Evolutionary conservation across 2,329 filamentous ascomycete genomes (phyloP), one percentile per base, ranked within the genome.

Genomic region (Capronia coronata): DNA sequence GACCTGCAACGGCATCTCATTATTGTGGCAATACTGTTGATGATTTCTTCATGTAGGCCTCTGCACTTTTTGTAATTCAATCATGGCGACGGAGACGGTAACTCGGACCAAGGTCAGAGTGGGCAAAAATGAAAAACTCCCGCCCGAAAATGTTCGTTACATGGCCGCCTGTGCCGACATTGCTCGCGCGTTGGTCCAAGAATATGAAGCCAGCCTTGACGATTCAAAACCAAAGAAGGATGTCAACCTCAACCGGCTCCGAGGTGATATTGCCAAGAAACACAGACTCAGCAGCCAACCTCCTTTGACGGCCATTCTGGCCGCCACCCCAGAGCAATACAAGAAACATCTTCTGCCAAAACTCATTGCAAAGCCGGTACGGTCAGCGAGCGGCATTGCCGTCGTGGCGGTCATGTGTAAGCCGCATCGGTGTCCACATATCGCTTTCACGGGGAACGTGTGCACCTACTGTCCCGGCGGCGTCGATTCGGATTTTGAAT

Each of bases 321-420:
- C 93, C 47, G 93, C 93, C 8, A 91, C 98, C 29, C 94, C 94
- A n/a, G 93, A 98, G 67, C 90, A 97, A 67, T 96, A 97, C 73
- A 98, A 97, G 75, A 98, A 97, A 73, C 97, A 97, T 64, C 96
- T 98, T 54, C 71, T 97, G 55, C 93, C 90, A 16, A 95, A 95
- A 71, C 75, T 98, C 55, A 89, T 98, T 61, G 93, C 94, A 21
- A 98, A 98, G 70, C 93, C 93, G 1, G 97, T 98, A 52, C 82
- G 88, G 62, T 96, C 91, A 13, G 94, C 91, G 0, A 96, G 90
- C 45, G 93, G 93, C 50, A 98, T 98, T 62, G 93, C 93, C 1
- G 93, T 98, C 11, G 93, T 98, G 40, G 93, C 94, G 37, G 94
- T 98, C 60, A 98, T 98, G 93, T 97, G 93, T 78, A 98, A 98